Evolutionary conservation across 352 stramenopile species (phyloP).

Genomic region (Phytophthora nicotianae): DNA sequence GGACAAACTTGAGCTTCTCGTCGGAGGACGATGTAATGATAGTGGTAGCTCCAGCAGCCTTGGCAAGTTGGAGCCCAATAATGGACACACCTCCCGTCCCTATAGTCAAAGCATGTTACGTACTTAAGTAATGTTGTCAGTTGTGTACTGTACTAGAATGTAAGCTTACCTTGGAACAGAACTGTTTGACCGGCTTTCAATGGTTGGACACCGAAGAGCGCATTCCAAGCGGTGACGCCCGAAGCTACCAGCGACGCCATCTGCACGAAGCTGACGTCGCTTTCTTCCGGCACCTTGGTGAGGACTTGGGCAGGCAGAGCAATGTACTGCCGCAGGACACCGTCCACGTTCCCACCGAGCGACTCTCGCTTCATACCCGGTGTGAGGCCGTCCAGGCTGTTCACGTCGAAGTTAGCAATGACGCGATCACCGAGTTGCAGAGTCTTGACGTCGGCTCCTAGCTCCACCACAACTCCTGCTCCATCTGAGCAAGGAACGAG

Average conservation of each 20-base stretch:
- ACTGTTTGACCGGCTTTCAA: not conserved
- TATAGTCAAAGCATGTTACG: not conserved
- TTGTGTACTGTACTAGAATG: not conserved
- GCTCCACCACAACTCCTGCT: no score
- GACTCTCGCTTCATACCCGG: not conserved
- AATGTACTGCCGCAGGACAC: not conserved
- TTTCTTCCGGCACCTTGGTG: no score
- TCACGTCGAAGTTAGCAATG: slow-evolving; percentile 12
- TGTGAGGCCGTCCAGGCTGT: slow-evolving; percentile 2
- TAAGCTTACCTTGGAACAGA: not conserved
- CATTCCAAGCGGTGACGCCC: not conserved
- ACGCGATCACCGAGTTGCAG: slow-evolving; percentile 6
- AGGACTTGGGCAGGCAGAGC: no score
- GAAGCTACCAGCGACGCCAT: no score
- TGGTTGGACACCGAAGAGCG: not conserved
- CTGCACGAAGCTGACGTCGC: no score
- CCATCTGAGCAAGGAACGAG: no score
- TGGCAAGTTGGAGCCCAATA: slow-evolving; percentile 17
- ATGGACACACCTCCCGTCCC: slow-evolving; percentile 10
- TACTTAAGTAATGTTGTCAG: no score
- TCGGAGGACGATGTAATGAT: slow-evolving; percentile 16
- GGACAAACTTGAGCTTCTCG: slow-evolving; percentile 7
- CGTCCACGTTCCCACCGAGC: slow-evolving; percentile 7
- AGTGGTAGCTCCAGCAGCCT: slow-evolving; percentile 11
- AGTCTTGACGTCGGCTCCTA: not conserved